Evolutionary conservation across 352 stramenopile species (phyloP), one percentile per base, ranked within the genome.

Genomic region (Globisporangium nodosum): DNA sequence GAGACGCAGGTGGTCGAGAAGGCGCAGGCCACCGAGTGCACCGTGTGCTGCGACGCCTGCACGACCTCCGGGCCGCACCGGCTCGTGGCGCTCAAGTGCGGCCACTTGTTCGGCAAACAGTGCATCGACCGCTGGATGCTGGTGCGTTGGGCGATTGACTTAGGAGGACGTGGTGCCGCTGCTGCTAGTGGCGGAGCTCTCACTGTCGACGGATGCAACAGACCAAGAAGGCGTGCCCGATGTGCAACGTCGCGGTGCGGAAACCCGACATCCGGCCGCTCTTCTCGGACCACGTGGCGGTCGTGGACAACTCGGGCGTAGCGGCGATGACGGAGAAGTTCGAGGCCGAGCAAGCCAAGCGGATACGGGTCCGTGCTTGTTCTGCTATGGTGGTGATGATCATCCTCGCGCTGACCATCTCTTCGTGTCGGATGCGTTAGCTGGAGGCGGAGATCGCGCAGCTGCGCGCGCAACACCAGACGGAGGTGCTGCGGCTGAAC

Each of bases 81-180:
- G 1, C 74, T 92, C 45, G 81, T 80, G 54, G 81, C 76, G 54
- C 77, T 92, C 49, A 81, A 79, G 45, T 92, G 82, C 59, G 82
- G 82, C 37, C 82, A 92, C 51, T 63, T 90, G 16, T 92, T 90
- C 53, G 82, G 82, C 27, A 85, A 78, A 20, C 73, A 74, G 45
- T 91, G 81, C 60, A 91, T 91, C 54, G 78, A 92, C 47, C 76
- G 76, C 42, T 92, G 82, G 82, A 65, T 89, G 39, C 54, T 35
- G 46, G 64, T 70, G 45, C 39, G 62, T 65, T 5, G 12, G 1
- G 24, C 27, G 12, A 4, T 33, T 45, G 18, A 5, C 42, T 7
- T 2, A 7, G 43, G 35, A 3, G 39, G 33, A n/a, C 7, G 5
- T 11, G 39, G 3, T 45, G 40, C 9, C 18, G 40, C 7, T 3